These are phyloP conservation scores for Agrocybe pediades DNA, from an alignment of 768 basidiomycete species.

Conservation along the genomic window DNA sequence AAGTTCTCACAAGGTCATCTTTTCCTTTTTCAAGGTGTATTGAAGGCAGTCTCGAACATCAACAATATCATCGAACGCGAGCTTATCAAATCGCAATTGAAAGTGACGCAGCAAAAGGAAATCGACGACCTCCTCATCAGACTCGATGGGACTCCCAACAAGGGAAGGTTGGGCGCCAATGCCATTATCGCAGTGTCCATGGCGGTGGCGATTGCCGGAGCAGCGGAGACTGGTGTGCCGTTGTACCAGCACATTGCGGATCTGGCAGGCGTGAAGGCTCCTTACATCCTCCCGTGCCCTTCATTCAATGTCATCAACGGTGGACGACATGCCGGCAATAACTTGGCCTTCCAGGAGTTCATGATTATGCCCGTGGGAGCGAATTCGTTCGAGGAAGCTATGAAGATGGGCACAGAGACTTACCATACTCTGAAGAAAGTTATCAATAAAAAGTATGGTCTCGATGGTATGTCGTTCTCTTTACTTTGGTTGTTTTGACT, in stretches of 20 bases:
- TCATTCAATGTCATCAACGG: slow-evolving; percentile 16
- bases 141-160: slow-evolving; percentile 13
- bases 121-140: slow-evolving; percentile 12
- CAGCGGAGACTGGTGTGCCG: slow-evolving; percentile 8
- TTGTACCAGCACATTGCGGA: slow-evolving; percentile 13
- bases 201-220: slow-evolving; percentile 12
- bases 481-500: not conserved
- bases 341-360: slow-evolving; percentile 11
- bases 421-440: slow-evolving; percentile 11
- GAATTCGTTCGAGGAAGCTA: slow-evolving; percentile 8
- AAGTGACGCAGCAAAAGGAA: slow-evolving; percentile 13
- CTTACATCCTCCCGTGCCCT: slow-evolving; percentile 9
- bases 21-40: slow-evolving; percentile 1
- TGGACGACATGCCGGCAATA: slow-evolving; percentile 10
- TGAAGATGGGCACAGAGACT: slow-evolving; percentile 10
- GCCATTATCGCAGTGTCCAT: slow-evolving; percentile 11
- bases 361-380: slow-evolving; percentile 15
- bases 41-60: slow-evolving; percentile 12
- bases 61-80: slow-evolving; percentile 11
- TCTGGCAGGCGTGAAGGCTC: slow-evolving; percentile 8
- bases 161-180: slow-evolving; percentile 13
- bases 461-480: slow-evolving; percentile 3
- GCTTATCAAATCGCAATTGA: slow-evolving; percentile 10
- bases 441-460: slow-evolving; percentile 9
- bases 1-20: not conserved